Evolutionary conservation across 2,329 filamentous ascomycete species (phyloP).

Genomic region (Epichloe gansuensis): DNA sequence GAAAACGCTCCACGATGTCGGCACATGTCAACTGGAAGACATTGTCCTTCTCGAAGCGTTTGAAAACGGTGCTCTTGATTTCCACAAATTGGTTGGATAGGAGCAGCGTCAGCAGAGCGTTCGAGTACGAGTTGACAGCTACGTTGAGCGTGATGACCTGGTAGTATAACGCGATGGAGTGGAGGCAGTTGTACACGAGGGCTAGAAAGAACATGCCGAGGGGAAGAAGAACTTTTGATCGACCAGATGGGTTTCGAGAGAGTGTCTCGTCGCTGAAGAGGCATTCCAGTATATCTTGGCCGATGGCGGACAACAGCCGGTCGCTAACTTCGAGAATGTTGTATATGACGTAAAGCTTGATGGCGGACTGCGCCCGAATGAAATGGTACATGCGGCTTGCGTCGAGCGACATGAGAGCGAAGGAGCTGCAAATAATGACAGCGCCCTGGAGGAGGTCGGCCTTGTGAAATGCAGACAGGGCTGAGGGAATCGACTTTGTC

Average conservation of each 20-base stretch:
- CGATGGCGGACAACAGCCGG: slow-evolving; percentile 76
- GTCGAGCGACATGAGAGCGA: slow-evolving; percentile 79
- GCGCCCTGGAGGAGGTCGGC: slow-evolving; percentile 86
- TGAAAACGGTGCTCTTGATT: slow-evolving; percentile 97
- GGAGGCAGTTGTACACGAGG: slow-evolving; percentile 74
- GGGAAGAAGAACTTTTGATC: slow-evolving; percentile 80
- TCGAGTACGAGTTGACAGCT: slow-evolving; percentile 96
- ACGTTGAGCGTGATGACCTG: slow-evolving; percentile 97
- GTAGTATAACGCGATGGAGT: slow-evolving; percentile 83
- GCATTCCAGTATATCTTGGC: slow-evolving; percentile 92
- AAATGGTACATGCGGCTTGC: slow-evolving; percentile 97
- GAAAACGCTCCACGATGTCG: slow-evolving; percentile 92
- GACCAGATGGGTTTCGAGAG: slow-evolving; percentile 73
- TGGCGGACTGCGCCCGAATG: slow-evolving; percentile 88
- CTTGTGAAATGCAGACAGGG: slow-evolving; percentile 78
- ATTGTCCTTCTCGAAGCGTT: slow-evolving; percentile 97
- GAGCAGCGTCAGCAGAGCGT: slow-evolving; percentile 79
- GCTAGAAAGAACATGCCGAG: slow-evolving; percentile 85
- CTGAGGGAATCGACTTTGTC: slow-evolving; percentile 74
- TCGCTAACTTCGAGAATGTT: slow-evolving; percentile 92
- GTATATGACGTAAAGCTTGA: slow-evolving; percentile 98
- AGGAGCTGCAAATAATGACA: slow-evolving; percentile 74
- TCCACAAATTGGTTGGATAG: slow-evolving; percentile 98
- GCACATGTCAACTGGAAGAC: slow-evolving; percentile 93
- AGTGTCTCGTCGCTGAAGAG: slow-evolving; percentile 88